phyloP scores from a whole-genome alignment of 1,284 basidiomycete species.

The Neolentinus lepideus region DNA sequence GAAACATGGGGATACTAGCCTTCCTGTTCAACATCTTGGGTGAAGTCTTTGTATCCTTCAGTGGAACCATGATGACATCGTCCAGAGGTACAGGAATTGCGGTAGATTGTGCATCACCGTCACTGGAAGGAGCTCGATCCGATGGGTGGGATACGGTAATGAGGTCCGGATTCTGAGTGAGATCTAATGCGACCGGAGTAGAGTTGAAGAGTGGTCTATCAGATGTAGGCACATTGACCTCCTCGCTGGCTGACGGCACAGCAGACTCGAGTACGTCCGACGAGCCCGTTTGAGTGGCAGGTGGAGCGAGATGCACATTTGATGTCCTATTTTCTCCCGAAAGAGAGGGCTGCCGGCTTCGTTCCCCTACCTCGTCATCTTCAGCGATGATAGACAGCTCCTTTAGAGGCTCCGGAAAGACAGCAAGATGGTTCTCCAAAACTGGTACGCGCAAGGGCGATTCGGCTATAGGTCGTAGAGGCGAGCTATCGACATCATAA shows the following conservation, averaged over 20 bases:
- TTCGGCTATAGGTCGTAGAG: not conserved
- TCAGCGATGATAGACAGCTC: conserved; percentile 66
- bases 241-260: no score
- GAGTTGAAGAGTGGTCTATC: not conserved
- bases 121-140: not conserved
- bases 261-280: no score
- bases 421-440: not conserved
- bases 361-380: conserved; percentile 52
- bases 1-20: conserved; percentile 18
- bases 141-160: not conserved
- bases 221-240: not conserved
- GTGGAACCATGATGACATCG: not conserved
- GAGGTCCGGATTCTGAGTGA: not conserved
- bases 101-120: not conserved
- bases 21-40: not conserved
- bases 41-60: not conserved
- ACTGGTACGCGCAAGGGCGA: not conserved
- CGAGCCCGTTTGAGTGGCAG: no score
- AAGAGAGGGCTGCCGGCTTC: conserved; percentile 15
- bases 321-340: not conserved
- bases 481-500: not conserved
- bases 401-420: conserved; percentile 10
- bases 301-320: not conserved
- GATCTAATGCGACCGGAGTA: not conserved
- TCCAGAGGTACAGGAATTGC: not conserved